phyloP scores from a whole-genome alignment of 345 rosid genomes.

The Turritis glabra region DNA sequence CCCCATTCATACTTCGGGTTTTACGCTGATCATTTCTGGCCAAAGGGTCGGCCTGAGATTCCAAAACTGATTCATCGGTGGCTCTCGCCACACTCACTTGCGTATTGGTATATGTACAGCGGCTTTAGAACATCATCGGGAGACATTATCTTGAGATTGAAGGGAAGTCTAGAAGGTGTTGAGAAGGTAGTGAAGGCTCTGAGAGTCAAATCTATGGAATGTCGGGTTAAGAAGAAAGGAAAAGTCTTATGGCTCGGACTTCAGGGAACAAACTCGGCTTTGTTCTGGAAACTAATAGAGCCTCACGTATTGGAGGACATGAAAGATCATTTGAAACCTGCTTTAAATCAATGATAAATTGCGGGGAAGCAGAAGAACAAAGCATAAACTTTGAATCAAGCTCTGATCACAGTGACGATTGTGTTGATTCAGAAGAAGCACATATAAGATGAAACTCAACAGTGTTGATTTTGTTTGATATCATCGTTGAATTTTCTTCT shows the following conservation, averaged over 20 bases:
- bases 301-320: conserved; percentile 57
- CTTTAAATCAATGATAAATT: conserved; percentile 9
- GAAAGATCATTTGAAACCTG: conserved; percentile 45
- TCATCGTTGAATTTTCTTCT: too few relatives aligned
- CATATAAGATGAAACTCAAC: neutral
- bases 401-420: neutral
- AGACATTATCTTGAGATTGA: conserved; percentile 66
- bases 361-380: conserved; percentile 31
- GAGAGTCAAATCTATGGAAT: conserved; percentile 59
- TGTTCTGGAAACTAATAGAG: conserved; percentile 72
- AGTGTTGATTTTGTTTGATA: too few relatives aligned
- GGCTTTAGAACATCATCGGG: conserved; percentile 62
- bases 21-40: conserved; percentile 77
- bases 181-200: conserved; percentile 57
- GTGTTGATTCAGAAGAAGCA: neutral
- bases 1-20: conserved; percentile 64
- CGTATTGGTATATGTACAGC: conserved; percentile 86
- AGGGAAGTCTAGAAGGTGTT: conserved; percentile 61
- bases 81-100: conserved; percentile 72
- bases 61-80: conserved; percentile 91
- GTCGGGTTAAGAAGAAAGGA: conserved; percentile 79
- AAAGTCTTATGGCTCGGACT: conserved; percentile 80
- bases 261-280: conserved; percentile 54
- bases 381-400: conserved; percentile 22
- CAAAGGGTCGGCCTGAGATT: conserved; percentile 53